Conservation (phyloP, 164 flowering plant genomes). For the Hamamelis virginiana region DNA sequence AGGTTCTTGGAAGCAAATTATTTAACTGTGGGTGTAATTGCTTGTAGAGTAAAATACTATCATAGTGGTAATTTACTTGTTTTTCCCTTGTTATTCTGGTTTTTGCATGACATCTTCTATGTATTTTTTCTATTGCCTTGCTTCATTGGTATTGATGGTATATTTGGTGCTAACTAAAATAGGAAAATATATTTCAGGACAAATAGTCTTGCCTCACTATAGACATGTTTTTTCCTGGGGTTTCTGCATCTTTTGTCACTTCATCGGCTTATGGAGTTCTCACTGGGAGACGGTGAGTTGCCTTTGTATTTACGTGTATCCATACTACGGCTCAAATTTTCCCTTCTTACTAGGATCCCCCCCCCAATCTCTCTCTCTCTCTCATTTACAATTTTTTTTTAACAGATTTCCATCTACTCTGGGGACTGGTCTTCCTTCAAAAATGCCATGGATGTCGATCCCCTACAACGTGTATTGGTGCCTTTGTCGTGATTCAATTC, state of each 20-base stretch:
- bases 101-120: neutral
- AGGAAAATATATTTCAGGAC: slow-evolving; percentile 47
- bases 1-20: too few relatives aligned
- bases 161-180: slow-evolving; percentile 1
- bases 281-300: slow-evolving; percentile 65
- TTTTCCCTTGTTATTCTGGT: neutral
- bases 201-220: slow-evolving; percentile 67
- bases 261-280: slow-evolving; percentile 67
- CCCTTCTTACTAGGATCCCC: neutral
- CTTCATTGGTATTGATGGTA: neutral
- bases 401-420: too few relatives aligned
- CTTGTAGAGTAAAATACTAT: neutral
- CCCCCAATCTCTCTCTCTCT: neutral
- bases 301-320: neutral
- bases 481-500: too few relatives aligned
- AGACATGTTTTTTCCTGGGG: slow-evolving; percentile 42
- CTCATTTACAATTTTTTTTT: too few relatives aligned
- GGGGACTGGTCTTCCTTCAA: slow-evolving; percentile 43
- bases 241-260: too few relatives aligned
- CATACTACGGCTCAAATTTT: neutral
- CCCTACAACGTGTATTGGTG: slow-evolving; percentile 61
- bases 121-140: neutral
- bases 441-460: slow-evolving; percentile 71
- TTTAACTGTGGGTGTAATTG: too few relatives aligned
- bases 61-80: neutral